Evolutionary conservation across 441 rosid genomes (phyloP).

Genomic region (Dalechampia spathulata): DNA sequence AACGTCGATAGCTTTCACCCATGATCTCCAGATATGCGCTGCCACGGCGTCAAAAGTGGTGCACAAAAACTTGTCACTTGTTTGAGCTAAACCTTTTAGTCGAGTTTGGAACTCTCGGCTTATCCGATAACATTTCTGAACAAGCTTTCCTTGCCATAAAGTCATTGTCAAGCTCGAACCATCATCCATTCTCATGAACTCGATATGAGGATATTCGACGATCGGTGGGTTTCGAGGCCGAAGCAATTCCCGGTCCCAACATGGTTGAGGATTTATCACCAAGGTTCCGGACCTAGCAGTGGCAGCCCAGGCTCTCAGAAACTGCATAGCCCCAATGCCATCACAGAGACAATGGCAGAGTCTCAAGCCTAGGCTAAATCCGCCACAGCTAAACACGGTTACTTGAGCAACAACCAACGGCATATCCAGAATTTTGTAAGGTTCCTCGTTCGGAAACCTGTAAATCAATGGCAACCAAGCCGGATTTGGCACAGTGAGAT

Average conservation of each 20-base stretch:
- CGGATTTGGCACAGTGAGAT: slow-evolving; percentile 80
- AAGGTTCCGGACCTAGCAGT: slow-evolving; percentile 47
- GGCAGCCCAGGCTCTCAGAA: slow-evolving; percentile 74
- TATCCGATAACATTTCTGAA: slow-evolving; percentile 68
- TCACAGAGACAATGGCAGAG: slow-evolving; percentile 87
- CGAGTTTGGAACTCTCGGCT: slow-evolving; percentile 54
- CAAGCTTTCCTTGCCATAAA: slow-evolving; percentile 58
- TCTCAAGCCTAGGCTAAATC: slow-evolving; percentile 75
- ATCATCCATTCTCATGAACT: slow-evolving; percentile 64
- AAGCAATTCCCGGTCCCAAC: slow-evolving; percentile 69
- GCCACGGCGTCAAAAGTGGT: slow-evolving; percentile 79
- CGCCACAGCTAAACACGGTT: slow-evolving; percentile 72
- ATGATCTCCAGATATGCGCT: slow-evolving; percentile 85
- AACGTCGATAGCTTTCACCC: slow-evolving; percentile 86
- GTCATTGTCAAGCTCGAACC: slow-evolving; percentile 57
- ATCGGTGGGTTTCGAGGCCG: slow-evolving; percentile 63
- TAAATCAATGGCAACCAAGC: slow-evolving; percentile 76
- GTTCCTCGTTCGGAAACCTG: slow-evolving; percentile 55
- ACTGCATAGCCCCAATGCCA: slow-evolving; percentile 93
- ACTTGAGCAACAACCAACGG: slow-evolving; percentile 77
- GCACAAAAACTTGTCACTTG: slow-evolving; percentile 32
- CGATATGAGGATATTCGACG: slow-evolving; percentile 54
- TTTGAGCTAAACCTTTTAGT: slow-evolving; percentile 54
- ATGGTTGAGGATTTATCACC: slow-evolving; percentile 52
- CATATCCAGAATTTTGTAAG: slow-evolving; percentile 68